These are phyloP conservation scores for Aspergillus unguis DNA, from an alignment of 2,329 filamentous ascomycete species.

Conservation along the genomic window DNA sequence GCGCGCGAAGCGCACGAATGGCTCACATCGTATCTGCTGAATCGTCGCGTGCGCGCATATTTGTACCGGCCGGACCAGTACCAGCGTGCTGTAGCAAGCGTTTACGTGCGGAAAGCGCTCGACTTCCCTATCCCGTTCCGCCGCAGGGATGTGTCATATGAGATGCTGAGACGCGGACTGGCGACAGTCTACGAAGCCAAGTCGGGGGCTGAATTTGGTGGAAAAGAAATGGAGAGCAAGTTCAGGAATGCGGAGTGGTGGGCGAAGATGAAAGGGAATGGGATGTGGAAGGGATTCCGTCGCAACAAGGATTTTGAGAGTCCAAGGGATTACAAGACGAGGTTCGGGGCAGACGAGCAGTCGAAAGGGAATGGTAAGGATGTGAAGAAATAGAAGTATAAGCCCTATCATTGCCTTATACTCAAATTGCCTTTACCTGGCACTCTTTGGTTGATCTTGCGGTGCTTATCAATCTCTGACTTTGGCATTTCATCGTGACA, in stretches of 20 bases:
- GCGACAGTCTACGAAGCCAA: conserved; percentile 96
- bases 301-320: conserved; percentile 65
- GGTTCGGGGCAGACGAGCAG: conserved; percentile 45
- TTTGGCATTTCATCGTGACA: not conserved
- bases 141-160: conserved; percentile 76
- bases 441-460: not conserved
- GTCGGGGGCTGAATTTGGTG: conserved; percentile 82
- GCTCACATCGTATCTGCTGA: conserved; percentile 69
- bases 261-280: conserved; percentile 63
- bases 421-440: not conserved
- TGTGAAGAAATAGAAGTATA: conserved; percentile 5
- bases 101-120: conserved; percentile 62
- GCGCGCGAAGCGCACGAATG: conserved; percentile 76
- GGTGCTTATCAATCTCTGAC: not conserved
- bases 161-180: conserved; percentile 81
- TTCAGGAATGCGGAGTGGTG: conserved; percentile 48
- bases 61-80: conserved; percentile 89
- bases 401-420: not conserved
- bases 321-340: conserved; percentile 80
- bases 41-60: conserved; percentile 73
- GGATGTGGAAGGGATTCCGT: conserved; percentile 67
- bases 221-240: conserved; percentile 51
- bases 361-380: conserved; percentile 16
- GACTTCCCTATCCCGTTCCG: conserved; percentile 46
- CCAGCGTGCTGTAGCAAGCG: conserved; percentile 82